phyloP scores from a whole-genome alignment of 1,284 basidiomycete species.

The Tremellales sp. region DNA sequence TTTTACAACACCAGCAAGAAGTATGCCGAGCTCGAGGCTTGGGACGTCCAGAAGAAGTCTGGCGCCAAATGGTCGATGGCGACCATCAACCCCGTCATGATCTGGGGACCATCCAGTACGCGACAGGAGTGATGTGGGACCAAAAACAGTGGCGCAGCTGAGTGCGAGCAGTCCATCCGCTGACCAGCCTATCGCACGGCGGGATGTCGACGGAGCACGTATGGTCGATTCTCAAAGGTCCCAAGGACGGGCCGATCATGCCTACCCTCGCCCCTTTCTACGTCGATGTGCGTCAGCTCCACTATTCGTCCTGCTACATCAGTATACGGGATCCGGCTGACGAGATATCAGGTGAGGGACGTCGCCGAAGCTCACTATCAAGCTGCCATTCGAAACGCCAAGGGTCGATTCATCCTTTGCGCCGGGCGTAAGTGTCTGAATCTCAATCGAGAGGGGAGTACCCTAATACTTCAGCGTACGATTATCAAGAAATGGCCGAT shows the following conservation, averaged over 20 bases:
- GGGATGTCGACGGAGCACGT: conserved; percentile 25
- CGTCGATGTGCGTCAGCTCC: conserved; percentile 12
- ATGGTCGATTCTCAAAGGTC: conserved; percentile 15
- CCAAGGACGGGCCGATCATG: conserved; percentile 2
- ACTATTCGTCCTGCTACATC: conserved; percentile 2
- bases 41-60: conserved; percentile 17
- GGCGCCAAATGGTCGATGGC: conserved; percentile 21
- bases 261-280: conserved; percentile 18
- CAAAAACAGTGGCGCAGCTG: too few relatives aligned
- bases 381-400: conserved; percentile 16
- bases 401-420: conserved; percentile 23
- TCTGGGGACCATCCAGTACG: conserved; percentile 18
- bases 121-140: too few relatives aligned
- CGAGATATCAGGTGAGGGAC: conserved; percentile 18
- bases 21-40: conserved; percentile 33
- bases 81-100: conserved; percentile 22
- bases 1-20: conserved; percentile 36
- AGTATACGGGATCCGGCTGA: too few relatives aligned
- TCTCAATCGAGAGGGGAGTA: too few relatives aligned
- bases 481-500: too few relatives aligned
- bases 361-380: conserved; percentile 32
- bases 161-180: conserved; percentile 21
- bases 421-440: too few relatives aligned
- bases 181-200: conserved; percentile 15
- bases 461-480: too few relatives aligned